phyloP scores from a whole-genome alignment of 345 rosid species.

The Citrus unshiu region DNA sequence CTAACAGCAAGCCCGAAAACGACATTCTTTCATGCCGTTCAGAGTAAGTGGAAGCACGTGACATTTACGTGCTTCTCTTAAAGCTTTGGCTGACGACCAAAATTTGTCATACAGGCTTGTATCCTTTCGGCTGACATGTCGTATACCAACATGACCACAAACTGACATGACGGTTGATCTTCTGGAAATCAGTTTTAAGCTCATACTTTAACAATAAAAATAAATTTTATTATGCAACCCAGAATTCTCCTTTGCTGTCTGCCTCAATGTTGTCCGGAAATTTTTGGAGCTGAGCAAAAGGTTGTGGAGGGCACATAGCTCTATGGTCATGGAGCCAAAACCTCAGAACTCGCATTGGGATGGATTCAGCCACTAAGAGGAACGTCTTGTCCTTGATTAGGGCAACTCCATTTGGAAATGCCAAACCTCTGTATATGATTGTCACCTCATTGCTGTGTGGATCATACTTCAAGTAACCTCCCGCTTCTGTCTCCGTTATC shows the following conservation, averaged over 20 bases:
- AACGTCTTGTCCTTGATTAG: slow-evolving; percentile 43
- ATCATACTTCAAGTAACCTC: slow-evolving; percentile 39
- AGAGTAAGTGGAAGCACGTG: too few relatives aligned
- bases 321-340: slow-evolving; percentile 2
- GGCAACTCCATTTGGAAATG: slow-evolving; percentile 48
- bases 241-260: slow-evolving; percentile 46
- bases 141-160: too few relatives aligned
- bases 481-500: slow-evolving; percentile 31
- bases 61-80: too few relatives aligned
- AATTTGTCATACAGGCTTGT: too few relatives aligned
- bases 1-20: too few relatives aligned
- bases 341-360: slow-evolving; percentile 18
- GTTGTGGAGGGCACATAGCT: neutral
- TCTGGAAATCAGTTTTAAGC: too few relatives aligned
- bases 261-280: slow-evolving; percentile 41
- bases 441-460: slow-evolving; percentile 26
- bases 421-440: slow-evolving; percentile 25
- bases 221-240: slow-evolving; percentile 34
- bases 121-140: too few relatives aligned
- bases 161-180: too few relatives aligned
- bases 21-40: too few relatives aligned
- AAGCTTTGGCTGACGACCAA: too few relatives aligned
- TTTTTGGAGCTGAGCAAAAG: slow-evolving; percentile 25
- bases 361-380: slow-evolving; percentile 36
- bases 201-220: too few relatives aligned